These are phyloP conservation scores for Penicillium sp. DNA, from an alignment of 2,329 filamentous ascomycete species.

Conservation along the genomic window DNA sequence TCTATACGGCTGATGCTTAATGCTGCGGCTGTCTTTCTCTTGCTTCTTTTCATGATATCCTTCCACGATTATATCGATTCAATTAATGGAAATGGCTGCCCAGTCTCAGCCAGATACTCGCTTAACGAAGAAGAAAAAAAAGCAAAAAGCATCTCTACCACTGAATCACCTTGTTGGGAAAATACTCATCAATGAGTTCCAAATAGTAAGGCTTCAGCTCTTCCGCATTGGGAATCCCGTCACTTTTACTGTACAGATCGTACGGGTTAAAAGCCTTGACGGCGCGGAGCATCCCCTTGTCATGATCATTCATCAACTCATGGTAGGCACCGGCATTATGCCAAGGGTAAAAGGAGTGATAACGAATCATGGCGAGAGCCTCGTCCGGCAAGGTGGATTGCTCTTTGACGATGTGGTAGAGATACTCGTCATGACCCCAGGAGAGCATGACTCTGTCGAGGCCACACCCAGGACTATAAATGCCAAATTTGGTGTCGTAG, in stretches of 20 bases:
- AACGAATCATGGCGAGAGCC: constrained; percentile 85
- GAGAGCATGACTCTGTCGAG: constrained; percentile 83
- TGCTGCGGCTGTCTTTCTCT: neutral
- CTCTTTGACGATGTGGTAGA: constrained; percentile 76
- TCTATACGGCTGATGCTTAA: too few relatives aligned
- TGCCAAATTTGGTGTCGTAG: constrained; percentile 70
- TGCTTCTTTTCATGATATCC: constrained; percentile 18
- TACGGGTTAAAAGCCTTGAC: constrained; percentile 87
- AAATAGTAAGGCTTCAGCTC: constrained; percentile 74
- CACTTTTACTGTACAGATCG: constrained; percentile 86
- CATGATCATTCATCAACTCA: constrained; percentile 77
- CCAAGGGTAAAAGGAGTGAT: constrained; percentile 92
- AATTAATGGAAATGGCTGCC: constrained; percentile 42
- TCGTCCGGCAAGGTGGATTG: constrained; percentile 73
- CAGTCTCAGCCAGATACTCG: constrained; percentile 49
- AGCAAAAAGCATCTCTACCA: constrained; percentile 49
- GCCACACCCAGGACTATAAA: constrained; percentile 73
- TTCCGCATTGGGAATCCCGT: constrained; percentile 68
- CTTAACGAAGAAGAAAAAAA: constrained; percentile 6
- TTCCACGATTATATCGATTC: constrained; percentile 15
- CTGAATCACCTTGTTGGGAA: constrained; percentile 60
- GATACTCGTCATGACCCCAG: constrained; percentile 59
- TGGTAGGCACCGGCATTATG: constrained; percentile 73
- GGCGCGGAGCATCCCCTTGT: constrained; percentile 70
- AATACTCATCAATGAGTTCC: constrained; percentile 69